Conservation (phyloP, 352 stramenopile genomes). For the Aphanomyces cochlioides region DNA sequence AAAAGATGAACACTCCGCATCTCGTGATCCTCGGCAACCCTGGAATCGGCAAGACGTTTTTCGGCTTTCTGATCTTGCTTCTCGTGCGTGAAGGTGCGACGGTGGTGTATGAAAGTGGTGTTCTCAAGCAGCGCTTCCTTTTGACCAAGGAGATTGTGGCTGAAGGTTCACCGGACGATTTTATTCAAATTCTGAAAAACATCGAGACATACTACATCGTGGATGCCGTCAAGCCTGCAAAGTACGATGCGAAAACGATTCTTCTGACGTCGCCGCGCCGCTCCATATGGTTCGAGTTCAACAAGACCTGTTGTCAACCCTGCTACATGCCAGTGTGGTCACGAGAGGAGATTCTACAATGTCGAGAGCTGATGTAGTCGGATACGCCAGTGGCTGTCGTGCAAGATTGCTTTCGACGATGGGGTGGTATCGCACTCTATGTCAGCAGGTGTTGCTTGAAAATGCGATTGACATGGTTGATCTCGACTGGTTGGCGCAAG, state of each 20-base stretch:
- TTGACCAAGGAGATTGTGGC: constrained; percentile 27
- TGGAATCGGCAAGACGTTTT: constrained; percentile 38
- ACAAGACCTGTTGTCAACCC: constrained; percentile 34
- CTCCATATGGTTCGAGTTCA: constrained; percentile 35
- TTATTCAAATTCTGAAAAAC: constrained; percentile 35
- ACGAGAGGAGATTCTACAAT: constrained; percentile 34
- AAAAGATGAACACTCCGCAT: constrained; percentile 32
- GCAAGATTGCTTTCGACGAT: constrained; percentile 34
- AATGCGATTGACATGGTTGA: background rate
- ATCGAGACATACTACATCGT: constrained; percentile 37
- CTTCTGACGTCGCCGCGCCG: constrained; percentile 33
- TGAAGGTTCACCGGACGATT: constrained; percentile 33
- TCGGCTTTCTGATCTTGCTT: constrained; percentile 35
- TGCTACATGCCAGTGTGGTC: constrained; percentile 36
- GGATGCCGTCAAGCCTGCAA: constrained; percentile 35
- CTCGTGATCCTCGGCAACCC: constrained; percentile 40
- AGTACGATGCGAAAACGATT: constrained; percentile 35
- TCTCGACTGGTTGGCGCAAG: background rate
- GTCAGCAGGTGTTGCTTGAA: constrained; percentile 20
- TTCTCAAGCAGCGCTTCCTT: constrained; percentile 11
- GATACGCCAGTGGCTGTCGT: constrained; percentile 20
- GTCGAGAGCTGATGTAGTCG: constrained; percentile 30
- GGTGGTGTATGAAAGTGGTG: constrained; percentile 36
- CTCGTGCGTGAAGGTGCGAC: constrained; percentile 33
- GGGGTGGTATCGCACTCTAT: constrained; percentile 36